Conservation (phyloP, 1,284 basidiomycete genomes). For the Pulveroboletus sp. region DNA sequence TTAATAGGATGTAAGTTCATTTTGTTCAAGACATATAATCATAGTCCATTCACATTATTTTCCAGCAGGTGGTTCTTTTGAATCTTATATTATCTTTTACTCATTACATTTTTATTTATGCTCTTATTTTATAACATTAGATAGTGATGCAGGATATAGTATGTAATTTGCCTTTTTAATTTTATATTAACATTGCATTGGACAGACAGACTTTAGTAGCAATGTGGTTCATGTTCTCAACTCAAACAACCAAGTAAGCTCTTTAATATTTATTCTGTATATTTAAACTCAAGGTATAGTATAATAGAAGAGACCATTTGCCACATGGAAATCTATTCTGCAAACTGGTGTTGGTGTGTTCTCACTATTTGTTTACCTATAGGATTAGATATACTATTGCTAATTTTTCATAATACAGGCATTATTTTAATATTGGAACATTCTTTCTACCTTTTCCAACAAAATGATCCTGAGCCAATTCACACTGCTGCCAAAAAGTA, state of each 20-base stretch:
- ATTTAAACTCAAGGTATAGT: neutral
- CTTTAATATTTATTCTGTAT: neutral
- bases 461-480: neutral
- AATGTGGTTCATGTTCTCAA: neutral
- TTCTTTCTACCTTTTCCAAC: neutral
- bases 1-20: neutral
- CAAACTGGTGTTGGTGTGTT: neutral
- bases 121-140: too few relatives aligned
- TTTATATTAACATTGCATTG: neutral
- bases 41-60: neutral
- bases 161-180: too few relatives aligned
- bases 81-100: neutral
- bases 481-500: neutral
- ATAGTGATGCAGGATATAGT: too few relatives aligned
- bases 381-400: too few relatives aligned
- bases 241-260: neutral
- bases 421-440: neutral
- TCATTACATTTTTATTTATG: too few relatives aligned
- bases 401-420: neutral
- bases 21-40: neutral
- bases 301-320: neutral
- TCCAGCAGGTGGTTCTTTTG: neutral
- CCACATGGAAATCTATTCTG: neutral
- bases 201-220: fast-evolving
- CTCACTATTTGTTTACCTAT: neutral